Percentiles rank a stretch among this genome's conserved stretches.
phyloP scores from a whole-genome alignment of 495 filamentous ascomycete species.

The Cercophora sp. region DNA sequence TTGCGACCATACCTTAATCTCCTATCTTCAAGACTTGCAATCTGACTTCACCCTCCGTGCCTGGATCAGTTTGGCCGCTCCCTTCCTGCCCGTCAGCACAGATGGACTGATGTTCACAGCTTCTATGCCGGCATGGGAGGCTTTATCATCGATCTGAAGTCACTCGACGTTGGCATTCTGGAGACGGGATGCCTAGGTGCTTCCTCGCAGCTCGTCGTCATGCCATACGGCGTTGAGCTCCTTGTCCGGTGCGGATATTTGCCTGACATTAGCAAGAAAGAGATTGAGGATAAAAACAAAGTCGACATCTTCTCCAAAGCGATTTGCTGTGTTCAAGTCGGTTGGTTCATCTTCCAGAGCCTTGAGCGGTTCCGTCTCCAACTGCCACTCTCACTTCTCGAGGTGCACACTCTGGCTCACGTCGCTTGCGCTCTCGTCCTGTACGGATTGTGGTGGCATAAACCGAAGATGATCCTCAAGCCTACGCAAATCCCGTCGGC shows the following conservation, averaged over 20 bases:
- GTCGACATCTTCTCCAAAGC: constrained; percentile 1
- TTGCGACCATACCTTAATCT: no score
- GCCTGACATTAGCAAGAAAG: background rate
- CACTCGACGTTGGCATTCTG: background rate
- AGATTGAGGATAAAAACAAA: constrained; percentile 4
- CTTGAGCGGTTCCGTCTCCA: background rate
- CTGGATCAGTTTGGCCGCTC: background rate
- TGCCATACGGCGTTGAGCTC: background rate
- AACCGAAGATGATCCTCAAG: background rate
- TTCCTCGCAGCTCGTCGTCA: background rate
- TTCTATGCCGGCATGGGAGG: constrained; percentile 6
- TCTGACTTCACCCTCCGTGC: background rate
- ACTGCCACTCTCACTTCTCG: background rate
- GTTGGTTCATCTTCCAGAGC: background rate
- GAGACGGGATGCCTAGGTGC: background rate
- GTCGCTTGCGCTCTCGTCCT: background rate
- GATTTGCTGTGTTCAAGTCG: background rate
- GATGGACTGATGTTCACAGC: background rate
- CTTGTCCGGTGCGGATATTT: background rate
- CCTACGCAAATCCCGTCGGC: background rate
- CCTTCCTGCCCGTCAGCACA: background rate
- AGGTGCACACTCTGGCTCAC: background rate
- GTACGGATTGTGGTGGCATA: constrained; percentile 2
- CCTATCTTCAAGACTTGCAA: background rate
- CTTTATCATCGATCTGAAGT: background rate